Base-by-base conservation (phyloP, 495 filamentous ascomycete species). In the Penicillium tannophilum region DNA sequence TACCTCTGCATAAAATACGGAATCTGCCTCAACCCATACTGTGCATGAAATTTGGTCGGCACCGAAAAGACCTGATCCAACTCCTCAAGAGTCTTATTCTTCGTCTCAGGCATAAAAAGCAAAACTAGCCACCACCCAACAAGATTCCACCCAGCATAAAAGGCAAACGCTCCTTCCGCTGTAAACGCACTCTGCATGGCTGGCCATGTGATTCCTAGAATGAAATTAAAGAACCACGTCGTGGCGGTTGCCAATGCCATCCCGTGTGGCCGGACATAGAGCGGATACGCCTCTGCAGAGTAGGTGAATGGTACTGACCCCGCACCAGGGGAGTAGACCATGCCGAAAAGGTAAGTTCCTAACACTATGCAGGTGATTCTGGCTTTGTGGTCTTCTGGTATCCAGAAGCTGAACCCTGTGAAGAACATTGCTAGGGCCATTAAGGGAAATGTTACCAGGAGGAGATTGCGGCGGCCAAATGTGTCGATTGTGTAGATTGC, bases 231-330 rank as follows among this genome's bases (percentile, higher is more conserved):
- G 73, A 86, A 83, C 84, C 86, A 89, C 1, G 82, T 87, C 2
- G 86, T 90, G 0, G 88, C 84, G 0, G 88, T 90, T 0, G 86
- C 87, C 2, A 85, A 72, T 0, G 78, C 78, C 87, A 90, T 90
- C 7, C 88, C 88, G 33, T 88, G 78, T 0, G 84, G 79, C 3
- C 90, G 84, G n/a, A 90, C 81, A 61, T 90, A 88, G 1, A 93
- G 71, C 2, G 90, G 90, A 66, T 88, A 90, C 12, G 86, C 90
- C 67, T 94, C 90, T 4, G 90, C 90, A 5, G 85, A 88, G 67
- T 95, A 94, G 1, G 89, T 91, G 66, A 92, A 93, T 0, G 91
- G 90, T 0, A 94, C 90, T 0, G 91, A 89, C 0, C 91, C 89
- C 65, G 90, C 87, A 17, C 91, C 91, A 2, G 90, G 89, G 0